Evolutionary conservation across 352 stramenopile genomes (phyloP), one percentile per base, ranked within the genome.

Genomic region (Phytophthora palmivora): DNA sequence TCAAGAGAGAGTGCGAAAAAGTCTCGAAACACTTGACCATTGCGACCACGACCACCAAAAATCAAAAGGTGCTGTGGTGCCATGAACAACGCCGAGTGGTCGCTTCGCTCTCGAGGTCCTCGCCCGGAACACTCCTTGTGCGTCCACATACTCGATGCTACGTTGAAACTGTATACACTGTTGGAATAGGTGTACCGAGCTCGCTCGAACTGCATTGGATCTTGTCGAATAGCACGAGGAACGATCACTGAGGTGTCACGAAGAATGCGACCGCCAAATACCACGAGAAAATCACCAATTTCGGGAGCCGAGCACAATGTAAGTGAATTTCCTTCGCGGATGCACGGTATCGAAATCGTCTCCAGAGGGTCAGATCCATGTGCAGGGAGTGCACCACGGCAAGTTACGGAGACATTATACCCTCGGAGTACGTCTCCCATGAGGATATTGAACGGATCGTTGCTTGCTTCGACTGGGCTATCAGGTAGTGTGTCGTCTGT

Each of bases 101-200:
- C 79, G 28, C 79, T 86, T 16, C 82, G 75, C 45, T 79, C 77
- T 9, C 58, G 68, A 14, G 79, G 82, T 32, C 49, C 44, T 9
- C 32, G 58, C 0, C 75, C 78, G 4, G 47, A 51, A 57, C 77
- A 89, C 32, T 85, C 70, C 6, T 58, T 59, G 3, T 81, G 72
- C 8, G 22, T 63, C 82, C 82, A 91, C 4, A 46, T 60, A 7
- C 37, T 63, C 0, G 61, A 73, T 0, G 36, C 47, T 8, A 87
- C 52, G 26, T 88, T 52, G 36, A 87, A 87, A 24, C 63, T 62
- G 49, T 89, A 88, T 8, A 89, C 58, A n/a, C 42, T 75, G 39
- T 88, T 88, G 8, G 78, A 88, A 46, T 85, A 88, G 2, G 63
- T 74, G 60, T 88, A 90, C 6, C 77, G 72, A 26, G 77, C 67